Base-by-base conservation (phyloP, 2,329 filamentous ascomycete species). In the Lizonia empirigonia region DNA sequence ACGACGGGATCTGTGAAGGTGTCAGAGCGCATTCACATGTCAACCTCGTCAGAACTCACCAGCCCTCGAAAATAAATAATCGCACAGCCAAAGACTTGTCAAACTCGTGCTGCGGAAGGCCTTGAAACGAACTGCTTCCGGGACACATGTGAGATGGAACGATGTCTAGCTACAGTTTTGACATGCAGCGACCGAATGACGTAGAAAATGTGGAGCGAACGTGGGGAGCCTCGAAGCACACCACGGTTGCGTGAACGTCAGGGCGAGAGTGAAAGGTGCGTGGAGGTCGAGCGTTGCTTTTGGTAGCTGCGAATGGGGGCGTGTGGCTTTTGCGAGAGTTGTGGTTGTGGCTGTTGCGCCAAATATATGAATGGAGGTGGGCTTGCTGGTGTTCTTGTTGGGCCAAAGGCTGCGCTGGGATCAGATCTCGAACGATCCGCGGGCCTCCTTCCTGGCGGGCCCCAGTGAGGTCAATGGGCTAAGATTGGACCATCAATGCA, bases 81-180 rank as follows among this genome's bases (percentile, higher is more conserved):
- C 62, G 64, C 47, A 63, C 60, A 37, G 63, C 63, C 42, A 66
- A 45, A 50, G 60, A 59, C 53, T 66, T 64, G 45, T 66, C 63
- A 44, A 66, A 66, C 18, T 64, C 60, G 55, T 58, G 58, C 24
- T 55, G 58, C 55, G 57, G 54, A 62, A 63, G 56, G 62, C 56
- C 53, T 63, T 54, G 54, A 46, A 60, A 60, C 49, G 56, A 60
- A 53, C 53, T 30, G 37, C 40, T 56, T 54, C 36, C 56, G 53
- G 60, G 62, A 63, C 53, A 57, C 63, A 66, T 66, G 63, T 66
- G 63, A 64, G 59, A 58, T 56, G 52, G 53, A 47, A 55, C 56
- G 52, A 42, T 47, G 54, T 59, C 45, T 41, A 62, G 44, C 33
- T 52, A 55, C 53, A 45, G 32, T 44, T 46, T 47, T 34, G 49